phyloP scores from a whole-genome alignment of 2,329 filamentous ascomycete genomes.

The Colletotrichum spaethianum region DNA sequence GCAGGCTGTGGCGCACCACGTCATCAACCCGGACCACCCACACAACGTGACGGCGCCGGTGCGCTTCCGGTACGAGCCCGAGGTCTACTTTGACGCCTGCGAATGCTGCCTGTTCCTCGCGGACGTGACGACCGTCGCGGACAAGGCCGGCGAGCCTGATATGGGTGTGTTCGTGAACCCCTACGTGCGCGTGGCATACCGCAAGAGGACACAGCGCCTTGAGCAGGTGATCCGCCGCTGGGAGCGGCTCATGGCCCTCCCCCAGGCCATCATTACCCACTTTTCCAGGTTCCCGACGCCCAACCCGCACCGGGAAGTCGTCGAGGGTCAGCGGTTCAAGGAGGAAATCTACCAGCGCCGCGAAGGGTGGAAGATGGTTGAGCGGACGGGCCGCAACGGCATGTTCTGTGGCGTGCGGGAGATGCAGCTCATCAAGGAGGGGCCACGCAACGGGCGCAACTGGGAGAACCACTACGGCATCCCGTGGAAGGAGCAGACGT shows the following conservation, averaged over 20 bases:
- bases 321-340: conserved; percentile 67
- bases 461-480: conserved; percentile 39
- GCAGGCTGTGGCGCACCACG: conserved; percentile 42
- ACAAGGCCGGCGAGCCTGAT: conserved; percentile 43
- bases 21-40: conserved; percentile 53
- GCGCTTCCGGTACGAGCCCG: conserved; percentile 64
- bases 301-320: conserved; percentile 73
- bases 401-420: conserved; percentile 70
- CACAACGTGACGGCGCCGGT: conserved; percentile 44
- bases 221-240: conserved; percentile 69
- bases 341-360: conserved; percentile 64
- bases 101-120: conserved; percentile 74
- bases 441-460: conserved; percentile 34
- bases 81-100: conserved; percentile 74
- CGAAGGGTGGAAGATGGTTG: conserved; percentile 57
- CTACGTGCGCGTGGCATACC: conserved; percentile 80
- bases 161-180: conserved; percentile 80
- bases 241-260: conserved; percentile 73
- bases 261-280: conserved; percentile 71
- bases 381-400: conserved; percentile 63
- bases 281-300: conserved; percentile 69
- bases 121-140: conserved; percentile 59
- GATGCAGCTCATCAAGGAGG: conserved; percentile 56
- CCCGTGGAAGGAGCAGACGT: conserved; percentile 28
- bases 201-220: conserved; percentile 45